These are phyloP conservation scores for Hylodesmum podocarpum DNA, from an alignment of 306 rosid genomes.

Conservation along the genomic window DNA sequence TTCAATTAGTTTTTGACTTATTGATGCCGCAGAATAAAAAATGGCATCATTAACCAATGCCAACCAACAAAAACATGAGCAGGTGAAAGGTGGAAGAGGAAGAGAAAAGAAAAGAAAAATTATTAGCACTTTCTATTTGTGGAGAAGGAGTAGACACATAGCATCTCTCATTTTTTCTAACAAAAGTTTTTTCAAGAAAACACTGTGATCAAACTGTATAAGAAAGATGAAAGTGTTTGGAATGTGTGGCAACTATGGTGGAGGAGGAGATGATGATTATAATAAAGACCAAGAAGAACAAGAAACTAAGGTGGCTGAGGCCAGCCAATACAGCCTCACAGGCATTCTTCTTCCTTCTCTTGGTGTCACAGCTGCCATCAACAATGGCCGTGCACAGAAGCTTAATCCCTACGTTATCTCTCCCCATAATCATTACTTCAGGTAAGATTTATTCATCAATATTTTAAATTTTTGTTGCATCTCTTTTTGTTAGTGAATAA, in stretches of 20 bases:
- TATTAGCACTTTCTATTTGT: neutral
- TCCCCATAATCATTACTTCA: constrained; percentile 47
- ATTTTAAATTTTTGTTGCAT: neutral
- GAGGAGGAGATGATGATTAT: rapidly evolving
- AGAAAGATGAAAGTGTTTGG: neutral
- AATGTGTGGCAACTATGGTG: neutral
- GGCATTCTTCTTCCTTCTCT: constrained; percentile 63
- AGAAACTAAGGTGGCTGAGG: constrained; percentile 14
- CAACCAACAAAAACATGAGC: neutral
- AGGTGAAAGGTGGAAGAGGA: neutral
- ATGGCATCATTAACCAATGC: neutral
- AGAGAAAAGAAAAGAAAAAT: neutral
- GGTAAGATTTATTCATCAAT: constrained; percentile 13
- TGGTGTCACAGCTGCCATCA: constrained; percentile 35
- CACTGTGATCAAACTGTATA: neutral
- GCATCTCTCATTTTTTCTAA: neutral
- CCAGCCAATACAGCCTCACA: constrained; percentile 72
- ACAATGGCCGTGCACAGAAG: constrained; percentile 19
- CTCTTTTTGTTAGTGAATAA: neutral
- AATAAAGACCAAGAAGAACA: neutral
- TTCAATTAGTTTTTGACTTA: neutral
- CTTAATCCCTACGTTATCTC: constrained; percentile 40
- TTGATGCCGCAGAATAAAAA: neutral
- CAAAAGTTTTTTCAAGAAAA: neutral
- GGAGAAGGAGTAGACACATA: neutral